Base-by-base conservation (phyloP, 352 stramenopile genomes). In the Globisporangium radiosum region DNA sequence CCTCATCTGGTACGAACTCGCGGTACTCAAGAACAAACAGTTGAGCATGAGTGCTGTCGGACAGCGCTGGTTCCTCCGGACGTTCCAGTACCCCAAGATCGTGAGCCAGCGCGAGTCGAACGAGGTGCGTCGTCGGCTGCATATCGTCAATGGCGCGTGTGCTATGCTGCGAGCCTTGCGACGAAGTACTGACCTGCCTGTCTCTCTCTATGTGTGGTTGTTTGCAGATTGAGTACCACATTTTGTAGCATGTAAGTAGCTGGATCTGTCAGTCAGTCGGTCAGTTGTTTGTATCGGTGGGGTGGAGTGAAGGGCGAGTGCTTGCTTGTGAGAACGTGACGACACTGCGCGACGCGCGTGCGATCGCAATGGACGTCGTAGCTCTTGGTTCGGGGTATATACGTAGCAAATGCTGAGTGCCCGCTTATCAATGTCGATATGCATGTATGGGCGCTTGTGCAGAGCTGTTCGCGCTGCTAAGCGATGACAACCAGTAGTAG, bases 1-100 rank as follows among this genome's bases (percentile, higher is more conserved):
- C 62, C 68, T 90, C 38, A 87, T 90, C 63, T 85, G 75, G 71
- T 90, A 90, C 62, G 79, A 90, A 67, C 70, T 87, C 44, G 73
- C 73, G 37, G 66, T 78, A 43, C 57, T 90, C 47, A 73, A 85
- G 48, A 74, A 76, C 70, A 79, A 85, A 60, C 79, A 88, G 49
- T 51, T 90, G 44, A 87, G 73, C 38, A 71, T 90, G 74, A 75
- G 61, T 25, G 77, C 79, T 0, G 77, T 88, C 9, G 75, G 72
- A 11, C 64, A 66, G 53, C 73, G 79, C 15, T 90, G 79, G 79
- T 84, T 88, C 59, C 63, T 90, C 47, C 77, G 79, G 25, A 85
- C 79, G 13, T 90, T 88, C 66, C 79, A 87, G 57, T 66, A 69
- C 33, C 77, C 77, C 17, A 87, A 85, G 60, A 65, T 90, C 50